Evolutionary conservation across 257 asterid species (phyloP).

Genomic region (Gentiana macrophylla): DNA sequence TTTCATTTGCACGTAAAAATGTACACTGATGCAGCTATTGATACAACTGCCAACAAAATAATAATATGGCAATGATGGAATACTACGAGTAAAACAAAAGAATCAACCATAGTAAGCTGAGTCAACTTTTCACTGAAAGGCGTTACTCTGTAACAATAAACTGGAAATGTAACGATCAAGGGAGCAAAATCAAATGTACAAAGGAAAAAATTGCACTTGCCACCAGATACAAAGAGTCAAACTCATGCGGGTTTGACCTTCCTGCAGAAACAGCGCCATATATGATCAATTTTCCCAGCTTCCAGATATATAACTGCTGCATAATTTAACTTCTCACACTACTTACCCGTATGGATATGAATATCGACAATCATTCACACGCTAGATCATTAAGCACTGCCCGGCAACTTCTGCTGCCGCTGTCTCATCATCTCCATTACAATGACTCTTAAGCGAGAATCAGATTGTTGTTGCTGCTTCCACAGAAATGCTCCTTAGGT

Average conservation of each 20-base stretch:
- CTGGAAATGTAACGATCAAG: slow-evolving; percentile 22
- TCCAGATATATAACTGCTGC: slow-evolving; percentile 7
- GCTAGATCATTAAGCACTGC: slow-evolving; percentile 30
- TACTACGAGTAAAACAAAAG: slow-evolving; percentile 25
- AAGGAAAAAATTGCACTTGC: slow-evolving; percentile 10
- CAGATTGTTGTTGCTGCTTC: slow-evolving; percentile 84
- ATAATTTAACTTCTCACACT: slow-evolving; percentile 6
- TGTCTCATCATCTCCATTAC: slow-evolving; percentile 96
- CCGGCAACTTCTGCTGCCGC: slow-evolving; percentile 90
- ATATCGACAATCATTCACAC: slow-evolving; percentile 20
- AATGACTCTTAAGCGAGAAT: slow-evolving; percentile 90
- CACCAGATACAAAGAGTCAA: slow-evolving; percentile 6
- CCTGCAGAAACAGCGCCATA: slow-evolving; percentile 15
- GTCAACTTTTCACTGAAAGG: slow-evolving; percentile 1
- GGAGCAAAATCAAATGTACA: slow-evolving; percentile 21
- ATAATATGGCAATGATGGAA: slow-evolving; percentile 21
- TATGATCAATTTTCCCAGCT: slow-evolving; percentile 8
- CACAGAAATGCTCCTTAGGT: slow-evolving; percentile 67
- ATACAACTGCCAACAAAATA: slow-evolving; percentile 38
- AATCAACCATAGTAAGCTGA: slow-evolving; percentile 21
- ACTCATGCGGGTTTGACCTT: slow-evolving; percentile 12
- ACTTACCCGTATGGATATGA: slow-evolving; percentile 1
- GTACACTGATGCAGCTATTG: slow-evolving; percentile 22
- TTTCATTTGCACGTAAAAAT: slow-evolving; percentile 3
- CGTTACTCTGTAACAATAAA: slow-evolving; percentile 9